phyloP scores from a whole-genome alignment of 768 basidiomycete species.

The Panaeolus cyanescens region DNA sequence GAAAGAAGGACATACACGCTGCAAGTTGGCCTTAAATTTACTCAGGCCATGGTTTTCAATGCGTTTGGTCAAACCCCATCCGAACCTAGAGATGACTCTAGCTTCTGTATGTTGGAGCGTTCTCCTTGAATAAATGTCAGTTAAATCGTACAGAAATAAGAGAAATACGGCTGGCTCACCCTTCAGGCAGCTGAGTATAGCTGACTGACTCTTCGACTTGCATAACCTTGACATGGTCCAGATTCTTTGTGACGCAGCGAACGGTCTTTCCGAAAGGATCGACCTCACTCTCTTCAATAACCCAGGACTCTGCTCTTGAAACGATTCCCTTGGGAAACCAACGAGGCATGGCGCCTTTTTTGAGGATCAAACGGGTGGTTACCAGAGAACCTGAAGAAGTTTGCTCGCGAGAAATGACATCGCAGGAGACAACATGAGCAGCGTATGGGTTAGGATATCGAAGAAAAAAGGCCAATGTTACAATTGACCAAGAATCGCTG shows the following conservation, averaged over 20 bases:
- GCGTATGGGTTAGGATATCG: constrained; percentile 97
- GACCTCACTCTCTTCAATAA: constrained; percentile 93
- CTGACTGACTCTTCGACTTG: constrained; percentile 83
- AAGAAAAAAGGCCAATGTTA: constrained; percentile 90
- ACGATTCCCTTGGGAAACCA: constrained; percentile 90
- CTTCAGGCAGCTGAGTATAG: constrained; percentile 67
- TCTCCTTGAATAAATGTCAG: constrained; percentile 49
- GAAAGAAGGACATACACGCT: constrained; percentile 55
- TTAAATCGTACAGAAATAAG: not conserved
- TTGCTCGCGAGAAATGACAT: constrained; percentile 85
- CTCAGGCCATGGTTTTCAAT: constrained; percentile 87
- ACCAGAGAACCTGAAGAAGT: constrained; percentile 74
- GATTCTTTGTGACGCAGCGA: constrained; percentile 80
- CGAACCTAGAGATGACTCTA: constrained; percentile 83
- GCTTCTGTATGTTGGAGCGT: constrained; percentile 88
- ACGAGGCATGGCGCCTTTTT: constrained; percentile 85
- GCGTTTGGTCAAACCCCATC: constrained; percentile 85
- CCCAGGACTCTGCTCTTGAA: constrained; percentile 88
- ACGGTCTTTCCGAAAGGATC: constrained; percentile 81
- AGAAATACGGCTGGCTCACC: constrained; percentile 45
- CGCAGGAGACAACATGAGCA: constrained; percentile 91
- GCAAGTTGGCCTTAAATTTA: constrained; percentile 85
- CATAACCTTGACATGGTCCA: constrained; percentile 95
- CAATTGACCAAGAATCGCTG: constrained; percentile 95
- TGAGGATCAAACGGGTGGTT: constrained; percentile 91